phyloP scores from a whole-genome alignment of 345 rosid genomes.

The Eucalyptus cladocalyx region DNA sequence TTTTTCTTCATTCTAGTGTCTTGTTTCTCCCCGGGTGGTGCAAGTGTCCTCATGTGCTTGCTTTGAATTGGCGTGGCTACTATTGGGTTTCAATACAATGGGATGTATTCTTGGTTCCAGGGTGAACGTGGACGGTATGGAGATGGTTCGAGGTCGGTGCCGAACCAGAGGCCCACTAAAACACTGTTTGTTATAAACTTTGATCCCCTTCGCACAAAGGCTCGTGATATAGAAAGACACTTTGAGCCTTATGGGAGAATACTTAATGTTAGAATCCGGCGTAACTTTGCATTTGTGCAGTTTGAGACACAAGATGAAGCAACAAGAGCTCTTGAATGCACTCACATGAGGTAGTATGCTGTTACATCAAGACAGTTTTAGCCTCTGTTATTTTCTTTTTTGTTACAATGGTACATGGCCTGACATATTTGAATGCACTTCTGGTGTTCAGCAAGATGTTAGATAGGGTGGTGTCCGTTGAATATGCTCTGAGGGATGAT shows the following conservation, averaged over 20 bases:
- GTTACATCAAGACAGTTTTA: neutral
- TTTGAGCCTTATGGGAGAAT: conserved; percentile 80
- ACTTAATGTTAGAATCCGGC: conserved; percentile 50
- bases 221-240: conserved; percentile 57
- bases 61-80: neutral
- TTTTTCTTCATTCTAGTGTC: neutral
- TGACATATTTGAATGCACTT: neutral
- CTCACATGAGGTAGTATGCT: conserved; percentile 49
- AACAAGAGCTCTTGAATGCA: conserved; percentile 63
- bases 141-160: conserved; percentile 36
- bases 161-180: conserved; percentile 71
- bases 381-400: neutral
- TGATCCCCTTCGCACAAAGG: conserved; percentile 62
- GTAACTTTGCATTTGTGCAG: conserved; percentile 81
- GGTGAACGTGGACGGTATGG: conserved; percentile 67
- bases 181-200: conserved; percentile 86
- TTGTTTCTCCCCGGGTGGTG: neutral
- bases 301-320: conserved; percentile 82
- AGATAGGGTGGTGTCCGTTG: conserved; percentile 79
- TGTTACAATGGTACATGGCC: neutral
- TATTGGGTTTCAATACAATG: neutral
- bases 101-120: conserved; percentile 5
- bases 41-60: neutral
- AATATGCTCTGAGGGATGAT: conserved; percentile 81
- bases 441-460: conserved; percentile 46